These are phyloP conservation scores for Neoboletus subvelutipes DNA, from an alignment of 768 basidiomycete genomes.

Conservation along the genomic window DNA sequence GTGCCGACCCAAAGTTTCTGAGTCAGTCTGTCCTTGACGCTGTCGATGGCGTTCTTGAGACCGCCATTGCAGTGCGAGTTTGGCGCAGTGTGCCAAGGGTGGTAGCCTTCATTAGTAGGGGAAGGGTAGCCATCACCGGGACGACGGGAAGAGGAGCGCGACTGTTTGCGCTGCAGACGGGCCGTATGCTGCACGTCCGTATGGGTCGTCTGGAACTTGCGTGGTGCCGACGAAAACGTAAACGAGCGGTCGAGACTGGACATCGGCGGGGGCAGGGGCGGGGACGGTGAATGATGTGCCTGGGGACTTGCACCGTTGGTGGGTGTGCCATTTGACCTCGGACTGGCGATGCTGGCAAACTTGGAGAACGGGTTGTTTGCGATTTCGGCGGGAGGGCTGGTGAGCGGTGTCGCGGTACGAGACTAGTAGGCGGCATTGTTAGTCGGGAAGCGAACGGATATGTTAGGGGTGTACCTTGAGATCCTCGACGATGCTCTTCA, in stretches of 20 bases:
- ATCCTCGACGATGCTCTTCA: constrained; percentile 79
- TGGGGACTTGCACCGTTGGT: constrained; percentile 9
- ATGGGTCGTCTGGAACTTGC: constrained; percentile 53
- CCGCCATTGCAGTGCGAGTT: constrained; percentile 83
- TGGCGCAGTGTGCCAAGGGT: constrained; percentile 47
- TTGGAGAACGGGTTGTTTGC: constrained; percentile 63
- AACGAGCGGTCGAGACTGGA: constrained; percentile 27
- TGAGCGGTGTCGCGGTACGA: constrained; percentile 44
- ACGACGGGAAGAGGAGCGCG: constrained; percentile 53
- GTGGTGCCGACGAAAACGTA: constrained; percentile 28
- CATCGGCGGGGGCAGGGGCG: not conserved
- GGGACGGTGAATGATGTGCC: not conserved
- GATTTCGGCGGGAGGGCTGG: constrained; percentile 44
- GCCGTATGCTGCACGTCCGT: constrained; percentile 36
- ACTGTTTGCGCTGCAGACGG: constrained; percentile 50
- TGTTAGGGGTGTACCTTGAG: constrained; percentile 50
- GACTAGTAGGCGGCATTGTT: constrained; percentile 17
- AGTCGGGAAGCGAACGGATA: not conserved
- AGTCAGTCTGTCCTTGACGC: constrained; percentile 54
- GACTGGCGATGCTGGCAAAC: constrained; percentile 39
- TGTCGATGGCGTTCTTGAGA: constrained; percentile 77
- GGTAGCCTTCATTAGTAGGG: constrained; percentile 19
- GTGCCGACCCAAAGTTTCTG: constrained; percentile 68
- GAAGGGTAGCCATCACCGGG: constrained; percentile 36
- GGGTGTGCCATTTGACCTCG: constrained; percentile 13